A percentile compares a stretch with the other conserved stretches of the same genome.
These are phyloP conservation scores for Forsythia suspensa DNA, from an alignment of 257 asterid species.

Conservation along the genomic window DNA sequence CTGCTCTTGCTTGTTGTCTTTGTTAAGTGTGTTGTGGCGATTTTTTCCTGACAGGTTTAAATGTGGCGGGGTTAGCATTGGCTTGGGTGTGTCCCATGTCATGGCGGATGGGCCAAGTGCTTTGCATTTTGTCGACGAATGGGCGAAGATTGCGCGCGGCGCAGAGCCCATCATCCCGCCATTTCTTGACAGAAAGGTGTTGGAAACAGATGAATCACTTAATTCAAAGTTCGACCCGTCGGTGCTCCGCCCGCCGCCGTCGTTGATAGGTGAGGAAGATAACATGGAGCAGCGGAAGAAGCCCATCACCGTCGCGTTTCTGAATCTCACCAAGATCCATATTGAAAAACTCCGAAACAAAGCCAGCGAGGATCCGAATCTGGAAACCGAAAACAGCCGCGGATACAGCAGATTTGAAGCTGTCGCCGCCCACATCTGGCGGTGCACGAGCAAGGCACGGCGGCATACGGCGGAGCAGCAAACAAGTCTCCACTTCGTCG, in stretches of 20 bases:
- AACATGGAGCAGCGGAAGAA: conserved; percentile 22
- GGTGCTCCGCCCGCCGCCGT: conserved; percentile 18
- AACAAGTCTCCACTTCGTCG: conserved; percentile 41
- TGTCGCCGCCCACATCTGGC: conserved; percentile 57
- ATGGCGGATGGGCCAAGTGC: conserved; percentile 55
- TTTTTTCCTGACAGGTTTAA: conserved; percentile 9
- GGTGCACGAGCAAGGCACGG: conserved; percentile 46
- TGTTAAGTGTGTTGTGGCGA: not conserved
- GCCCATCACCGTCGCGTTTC: conserved; percentile 1
- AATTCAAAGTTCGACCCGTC: not conserved
- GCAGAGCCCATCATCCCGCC: conserved; percentile 30
- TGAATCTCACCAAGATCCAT: conserved; percentile 8
- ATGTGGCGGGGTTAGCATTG: conserved; percentile 46
- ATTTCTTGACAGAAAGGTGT: conserved; percentile 33
- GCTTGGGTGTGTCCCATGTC: conserved; percentile 43
- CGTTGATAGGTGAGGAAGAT: conserved; percentile 8
- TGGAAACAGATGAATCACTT: not conserved
- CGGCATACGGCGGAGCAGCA: conserved; percentile 34
- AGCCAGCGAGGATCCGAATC: conserved; percentile 1
- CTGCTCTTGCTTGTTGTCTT: not conserved
- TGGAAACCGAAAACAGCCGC: not conserved
- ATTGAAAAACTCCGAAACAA: conserved; percentile 20
- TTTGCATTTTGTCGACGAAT: conserved; percentile 43
- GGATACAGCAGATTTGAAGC: conserved; percentile 40
- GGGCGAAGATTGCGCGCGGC: conserved; percentile 42